Evolutionary conservation across 176 grass and related monocot genomes (phyloP).

Genomic region (Olyra latifolia): DNA sequence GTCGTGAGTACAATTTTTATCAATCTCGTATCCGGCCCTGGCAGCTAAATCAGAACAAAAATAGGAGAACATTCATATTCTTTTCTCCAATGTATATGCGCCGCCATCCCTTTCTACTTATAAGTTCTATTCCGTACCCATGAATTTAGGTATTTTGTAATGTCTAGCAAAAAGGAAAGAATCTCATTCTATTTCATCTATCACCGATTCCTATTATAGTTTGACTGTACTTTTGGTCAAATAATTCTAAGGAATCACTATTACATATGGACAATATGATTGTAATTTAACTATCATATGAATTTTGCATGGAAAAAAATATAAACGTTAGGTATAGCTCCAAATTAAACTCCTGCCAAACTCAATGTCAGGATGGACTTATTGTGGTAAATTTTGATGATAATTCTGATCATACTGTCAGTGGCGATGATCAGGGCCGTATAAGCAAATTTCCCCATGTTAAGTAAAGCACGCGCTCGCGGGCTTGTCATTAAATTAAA

Average conservation of each 20-base stretch:
- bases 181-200: constrained; percentile 22
- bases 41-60: constrained; percentile 10
- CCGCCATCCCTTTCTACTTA: neutral
- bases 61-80: constrained; percentile 2
- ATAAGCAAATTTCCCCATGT: neutral
- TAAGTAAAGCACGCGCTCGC: neutral
- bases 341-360: too few relatives aligned
- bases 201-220: neutral
- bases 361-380: too few relatives aligned
- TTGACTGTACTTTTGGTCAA: neutral
- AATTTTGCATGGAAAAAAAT: neutral
- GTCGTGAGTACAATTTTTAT: neutral
- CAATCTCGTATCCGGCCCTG: neutral
- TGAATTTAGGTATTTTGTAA: neutral
- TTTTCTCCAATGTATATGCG: neutral
- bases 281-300: neutral
- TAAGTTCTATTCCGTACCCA: neutral
- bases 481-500: neutral
- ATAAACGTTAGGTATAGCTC: neutral
- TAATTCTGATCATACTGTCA: neutral
- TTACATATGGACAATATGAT: neutral
- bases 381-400: neutral
- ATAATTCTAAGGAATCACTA: neutral
- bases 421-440: neutral
- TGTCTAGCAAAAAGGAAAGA: neutral